phyloP scores from a whole-genome alignment of 164 flowering plant genomes.

The Tetrastigma voinierianum region DNA sequence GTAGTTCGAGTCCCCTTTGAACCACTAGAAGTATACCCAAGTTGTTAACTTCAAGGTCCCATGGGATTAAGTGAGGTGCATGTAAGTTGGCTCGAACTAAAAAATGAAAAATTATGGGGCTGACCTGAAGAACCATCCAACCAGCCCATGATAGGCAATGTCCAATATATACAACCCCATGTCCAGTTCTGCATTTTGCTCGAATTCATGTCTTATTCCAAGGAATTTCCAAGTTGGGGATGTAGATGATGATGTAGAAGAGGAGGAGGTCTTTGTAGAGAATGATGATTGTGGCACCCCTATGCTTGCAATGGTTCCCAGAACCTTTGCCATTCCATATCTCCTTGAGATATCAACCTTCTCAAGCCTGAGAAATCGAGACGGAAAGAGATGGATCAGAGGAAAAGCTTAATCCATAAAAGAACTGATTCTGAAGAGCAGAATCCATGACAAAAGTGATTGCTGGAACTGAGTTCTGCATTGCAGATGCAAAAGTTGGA shows the following conservation, averaged over 20 bases:
- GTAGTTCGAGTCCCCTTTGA: too few relatives aligned
- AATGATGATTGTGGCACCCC: constrained; percentile 69
- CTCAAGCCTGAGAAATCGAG: constrained; percentile 45
- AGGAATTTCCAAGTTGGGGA: constrained; percentile 5
- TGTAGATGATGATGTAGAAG: constrained; percentile 36
- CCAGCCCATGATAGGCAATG: constrained; percentile 86
- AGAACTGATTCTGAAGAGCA: constrained; percentile 10
- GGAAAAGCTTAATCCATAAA: background rate
- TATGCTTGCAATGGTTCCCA: constrained; percentile 62
- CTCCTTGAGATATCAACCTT: constrained; percentile 42
- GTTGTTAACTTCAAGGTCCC: too few relatives aligned
- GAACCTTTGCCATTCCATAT: constrained; percentile 70
- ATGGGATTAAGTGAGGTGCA: too few relatives aligned
- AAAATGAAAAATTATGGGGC: too few relatives aligned
- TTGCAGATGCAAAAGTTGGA: constrained; percentile 84
- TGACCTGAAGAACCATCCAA: constrained; percentile 89
- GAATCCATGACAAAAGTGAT: constrained; percentile 77
- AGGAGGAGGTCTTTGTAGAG: constrained; percentile 71
- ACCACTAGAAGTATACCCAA: too few relatives aligned
- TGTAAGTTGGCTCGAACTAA: too few relatives aligned
- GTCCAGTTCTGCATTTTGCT: constrained; percentile 54
- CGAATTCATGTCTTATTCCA: constrained; percentile 15
- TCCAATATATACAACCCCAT: constrained; percentile 69
- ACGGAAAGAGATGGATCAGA: background rate
- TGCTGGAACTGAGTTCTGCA: constrained; percentile 84